A percentile compares a stretch with the other conserved stretches of the same genome.
These are phyloP conservation scores for Adansonia gregorii DNA, from an alignment of 441 rosid genomes.

Conservation along the genomic window DNA sequence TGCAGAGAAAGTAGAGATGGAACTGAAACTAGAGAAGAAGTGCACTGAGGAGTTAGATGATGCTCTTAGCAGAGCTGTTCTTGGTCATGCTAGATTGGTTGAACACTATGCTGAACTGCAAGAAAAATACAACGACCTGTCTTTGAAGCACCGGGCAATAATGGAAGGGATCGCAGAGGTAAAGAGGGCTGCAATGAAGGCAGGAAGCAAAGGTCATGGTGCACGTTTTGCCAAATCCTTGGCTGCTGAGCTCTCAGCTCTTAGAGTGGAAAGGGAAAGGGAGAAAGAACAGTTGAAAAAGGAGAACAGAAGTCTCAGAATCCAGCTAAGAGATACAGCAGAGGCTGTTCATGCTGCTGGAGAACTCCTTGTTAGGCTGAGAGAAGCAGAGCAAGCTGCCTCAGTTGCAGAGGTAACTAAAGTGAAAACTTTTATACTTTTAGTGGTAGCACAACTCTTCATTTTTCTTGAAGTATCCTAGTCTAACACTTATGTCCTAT, in stretches of 20 bases:
- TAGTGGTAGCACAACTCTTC: too few relatives aligned
- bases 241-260: conserved; percentile 70
- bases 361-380: conserved; percentile 84
- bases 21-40: conserved; percentile 66
- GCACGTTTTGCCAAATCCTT: conserved; percentile 76
- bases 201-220: conserved; percentile 77
- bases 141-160: conserved; percentile 62
- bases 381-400: conserved; percentile 87
- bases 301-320: conserved; percentile 76
- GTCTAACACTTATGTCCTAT: too few relatives aligned
- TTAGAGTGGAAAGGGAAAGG: conserved; percentile 74
- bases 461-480: too few relatives aligned
- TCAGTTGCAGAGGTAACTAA: conserved; percentile 69
- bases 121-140: conserved; percentile 78
- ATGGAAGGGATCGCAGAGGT: conserved; percentile 84
- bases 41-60: conserved; percentile 81
- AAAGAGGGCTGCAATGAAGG: conserved; percentile 84
- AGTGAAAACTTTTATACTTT: neutral
- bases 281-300: conserved; percentile 71
- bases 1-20: conserved; percentile 72
- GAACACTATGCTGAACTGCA: conserved; percentile 92
- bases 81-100: conserved; percentile 89
- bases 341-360: conserved; percentile 99
- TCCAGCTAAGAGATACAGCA: conserved; percentile 88
- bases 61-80: conserved; percentile 78